Conservation (phyloP, 148 eudicot species). For the Dianthus caryophyllus region DNA sequence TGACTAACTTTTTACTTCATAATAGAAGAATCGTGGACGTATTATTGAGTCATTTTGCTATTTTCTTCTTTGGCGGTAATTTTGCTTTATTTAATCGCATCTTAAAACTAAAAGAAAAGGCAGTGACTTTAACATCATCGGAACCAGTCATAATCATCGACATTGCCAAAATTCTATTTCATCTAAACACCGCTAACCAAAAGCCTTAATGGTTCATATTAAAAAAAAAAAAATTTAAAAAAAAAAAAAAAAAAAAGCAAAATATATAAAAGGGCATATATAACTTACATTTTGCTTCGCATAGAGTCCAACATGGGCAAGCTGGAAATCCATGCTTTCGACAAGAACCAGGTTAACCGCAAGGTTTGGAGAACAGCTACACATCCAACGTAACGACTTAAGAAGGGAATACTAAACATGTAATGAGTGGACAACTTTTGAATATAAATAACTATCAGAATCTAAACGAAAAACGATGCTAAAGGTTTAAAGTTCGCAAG, state of each 20-base stretch:
- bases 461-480: background rate
- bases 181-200: background rate
- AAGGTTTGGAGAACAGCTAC: constrained; percentile 94
- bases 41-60: background rate
- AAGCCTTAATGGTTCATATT: too few species aligned
- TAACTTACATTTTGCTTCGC: constrained; percentile 80
- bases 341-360: constrained; percentile 75
- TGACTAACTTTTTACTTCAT: too few species aligned
- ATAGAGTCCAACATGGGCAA: constrained; percentile 78
- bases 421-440: background rate
- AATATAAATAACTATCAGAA: background rate
- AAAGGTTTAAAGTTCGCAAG: background rate
- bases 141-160: too few species aligned
- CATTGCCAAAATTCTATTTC: too few species aligned
- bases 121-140: too few species aligned
- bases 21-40: too few species aligned
- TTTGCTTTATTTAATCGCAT: background rate
- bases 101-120: background rate
- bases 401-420: background rate
- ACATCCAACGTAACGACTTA: constrained; percentile 15
- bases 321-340: constrained; percentile 83
- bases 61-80: too few species aligned
- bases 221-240: too few species aligned
- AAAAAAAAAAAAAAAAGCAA: background rate
- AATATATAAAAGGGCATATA: background rate